A percentile compares a stretch with the other conserved stretches of the same genome.
phyloP scores from a whole-genome alignment of 306 rosid species.

The Medicago truncatula region DNA sequence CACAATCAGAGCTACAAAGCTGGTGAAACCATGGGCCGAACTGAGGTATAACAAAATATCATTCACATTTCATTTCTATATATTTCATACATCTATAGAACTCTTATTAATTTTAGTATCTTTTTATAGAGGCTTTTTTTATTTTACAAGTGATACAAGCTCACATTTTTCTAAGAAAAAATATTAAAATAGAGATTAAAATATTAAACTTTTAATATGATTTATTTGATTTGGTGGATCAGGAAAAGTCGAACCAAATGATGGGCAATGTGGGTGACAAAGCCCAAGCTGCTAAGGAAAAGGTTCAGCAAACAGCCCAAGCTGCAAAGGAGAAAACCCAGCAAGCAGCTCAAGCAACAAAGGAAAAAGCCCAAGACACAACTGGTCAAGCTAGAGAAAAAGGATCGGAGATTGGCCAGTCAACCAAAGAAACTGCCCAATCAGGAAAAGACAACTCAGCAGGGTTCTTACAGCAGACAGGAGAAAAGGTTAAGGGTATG shows the following conservation, averaged over 20 bases:
- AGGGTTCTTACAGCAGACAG: slow-evolving; percentile 58
- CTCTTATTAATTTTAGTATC: too few species aligned
- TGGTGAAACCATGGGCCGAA: slow-evolving; percentile 64
- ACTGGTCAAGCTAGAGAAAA: slow-evolving; percentile 27
- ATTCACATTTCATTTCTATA: background rate
- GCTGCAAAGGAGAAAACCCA: slow-evolving; percentile 42
- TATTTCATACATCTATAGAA: too few species aligned
- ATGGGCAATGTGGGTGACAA: slow-evolving; percentile 48
- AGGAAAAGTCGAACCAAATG: slow-evolving; percentile 59
- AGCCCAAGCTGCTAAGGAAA: slow-evolving; percentile 50
- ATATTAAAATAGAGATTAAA: too few species aligned
- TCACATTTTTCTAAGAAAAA: too few species aligned
- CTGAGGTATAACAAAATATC: slow-evolving; percentile 47
- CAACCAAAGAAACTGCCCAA: slow-evolving; percentile 43
- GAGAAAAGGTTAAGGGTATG: slow-evolving; percentile 61
- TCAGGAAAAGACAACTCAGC: slow-evolving; percentile 42
- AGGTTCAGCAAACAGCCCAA: slow-evolving; percentile 40
- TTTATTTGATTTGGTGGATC: background rate
- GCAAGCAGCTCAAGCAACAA: slow-evolving; percentile 30
- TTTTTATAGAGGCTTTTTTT: too few species aligned
- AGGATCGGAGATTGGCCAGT: slow-evolving; percentile 46
- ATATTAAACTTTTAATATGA: too few species aligned
- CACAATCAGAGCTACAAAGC: slow-evolving; percentile 46
- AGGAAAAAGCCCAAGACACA: slow-evolving; percentile 41
- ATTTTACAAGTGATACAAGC: too few species aligned